These are phyloP conservation scores for Schwanniomyces etchellsii DNA, from an alignment of 1,139 yeast genomes.

Conservation along the genomic window DNA sequence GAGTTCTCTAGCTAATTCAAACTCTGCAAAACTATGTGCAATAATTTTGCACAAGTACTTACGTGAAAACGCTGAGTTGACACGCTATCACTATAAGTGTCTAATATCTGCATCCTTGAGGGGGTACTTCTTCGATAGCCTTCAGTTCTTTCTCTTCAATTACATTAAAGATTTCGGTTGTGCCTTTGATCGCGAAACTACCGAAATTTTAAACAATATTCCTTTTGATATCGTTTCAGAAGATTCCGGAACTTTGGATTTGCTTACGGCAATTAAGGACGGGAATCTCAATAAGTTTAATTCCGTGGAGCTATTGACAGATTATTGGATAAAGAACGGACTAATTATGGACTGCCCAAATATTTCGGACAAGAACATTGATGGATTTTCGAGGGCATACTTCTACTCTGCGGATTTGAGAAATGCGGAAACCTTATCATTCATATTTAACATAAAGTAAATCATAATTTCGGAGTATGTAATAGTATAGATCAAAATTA, in stretches of 20 bases:
- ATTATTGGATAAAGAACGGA: neutral
- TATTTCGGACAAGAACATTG: neutral
- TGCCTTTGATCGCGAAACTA: conserved; percentile 7
- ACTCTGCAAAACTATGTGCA: conserved; percentile 25
- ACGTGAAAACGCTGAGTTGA: conserved; percentile 9
- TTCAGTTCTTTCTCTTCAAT: conserved; percentile 23
- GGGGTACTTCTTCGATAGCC: conserved; percentile 19
- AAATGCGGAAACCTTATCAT: conserved; percentile 18
- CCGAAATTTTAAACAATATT: conserved; percentile 11
- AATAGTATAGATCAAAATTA: too few species aligned
- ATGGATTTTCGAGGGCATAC: conserved; percentile 9
- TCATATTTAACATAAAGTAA: conserved; percentile 12
- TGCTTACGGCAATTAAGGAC: neutral
- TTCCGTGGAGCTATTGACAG: neutral
- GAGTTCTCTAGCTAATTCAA: conserved; percentile 21
- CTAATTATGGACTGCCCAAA: neutral
- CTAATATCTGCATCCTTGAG: conserved; percentile 24
- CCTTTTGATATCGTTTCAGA: conserved; percentile 10
- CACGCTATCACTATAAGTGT: conserved; percentile 13
- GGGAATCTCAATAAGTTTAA: neutral
- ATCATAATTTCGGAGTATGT: too few species aligned
- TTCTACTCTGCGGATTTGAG: conserved; percentile 18
- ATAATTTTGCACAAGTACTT: conserved; percentile 18
- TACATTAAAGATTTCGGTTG: conserved; percentile 17
- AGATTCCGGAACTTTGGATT: conserved; percentile 6